These are phyloP conservation scores for Alternaria triticimaculans DNA, from an alignment of 2,329 filamentous ascomycete genomes.

Conservation along the genomic window DNA sequence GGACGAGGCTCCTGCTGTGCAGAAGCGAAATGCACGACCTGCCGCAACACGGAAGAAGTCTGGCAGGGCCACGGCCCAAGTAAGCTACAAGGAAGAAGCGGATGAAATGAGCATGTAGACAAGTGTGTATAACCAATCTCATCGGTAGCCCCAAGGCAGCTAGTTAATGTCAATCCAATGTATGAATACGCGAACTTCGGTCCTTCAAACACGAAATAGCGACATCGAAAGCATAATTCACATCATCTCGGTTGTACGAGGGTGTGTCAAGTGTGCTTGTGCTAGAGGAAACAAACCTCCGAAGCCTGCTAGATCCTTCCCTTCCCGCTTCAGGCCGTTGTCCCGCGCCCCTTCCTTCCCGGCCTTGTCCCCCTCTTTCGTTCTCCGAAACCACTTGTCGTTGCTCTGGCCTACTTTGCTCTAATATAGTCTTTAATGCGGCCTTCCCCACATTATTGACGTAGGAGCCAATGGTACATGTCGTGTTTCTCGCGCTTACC, in stretches of 20 bases:
- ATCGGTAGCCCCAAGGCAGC: not conserved
- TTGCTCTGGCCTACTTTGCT: not conserved
- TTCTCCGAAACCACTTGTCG: not conserved
- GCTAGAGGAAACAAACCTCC: slow-evolving; percentile 17
- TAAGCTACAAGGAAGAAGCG: slow-evolving; percentile 46
- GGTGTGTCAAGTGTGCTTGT: not conserved
- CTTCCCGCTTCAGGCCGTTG: slow-evolving; percentile 25
- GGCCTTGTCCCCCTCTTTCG: not conserved
- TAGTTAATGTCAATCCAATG: not conserved
- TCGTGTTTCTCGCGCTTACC: slow-evolving; percentile 4
- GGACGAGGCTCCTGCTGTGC: slow-evolving; percentile 27
- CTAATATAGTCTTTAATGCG: not conserved
- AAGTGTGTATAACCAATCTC: not conserved
- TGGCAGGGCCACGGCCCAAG: slow-evolving; percentile 29
- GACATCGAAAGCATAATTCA: not conserved
- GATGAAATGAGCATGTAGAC: slow-evolving; percentile 36
- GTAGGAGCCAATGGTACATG: not conserved
- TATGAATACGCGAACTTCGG: not conserved
- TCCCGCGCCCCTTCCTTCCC: slow-evolving; percentile 9
- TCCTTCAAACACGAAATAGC: slow-evolving; percentile 5
- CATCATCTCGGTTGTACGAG: not conserved
- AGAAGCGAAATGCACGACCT: slow-evolving; percentile 33
- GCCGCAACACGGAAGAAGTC: slow-evolving; percentile 36
- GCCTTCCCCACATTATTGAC: not conserved
- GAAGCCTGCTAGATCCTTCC: slow-evolving; percentile 18